A percentile compares a stretch with the other conserved stretches of the same genome.
Evolutionary conservation across 2,329 filamentous ascomycete species (phyloP).

Genomic region (Coniella lustricola): DNA sequence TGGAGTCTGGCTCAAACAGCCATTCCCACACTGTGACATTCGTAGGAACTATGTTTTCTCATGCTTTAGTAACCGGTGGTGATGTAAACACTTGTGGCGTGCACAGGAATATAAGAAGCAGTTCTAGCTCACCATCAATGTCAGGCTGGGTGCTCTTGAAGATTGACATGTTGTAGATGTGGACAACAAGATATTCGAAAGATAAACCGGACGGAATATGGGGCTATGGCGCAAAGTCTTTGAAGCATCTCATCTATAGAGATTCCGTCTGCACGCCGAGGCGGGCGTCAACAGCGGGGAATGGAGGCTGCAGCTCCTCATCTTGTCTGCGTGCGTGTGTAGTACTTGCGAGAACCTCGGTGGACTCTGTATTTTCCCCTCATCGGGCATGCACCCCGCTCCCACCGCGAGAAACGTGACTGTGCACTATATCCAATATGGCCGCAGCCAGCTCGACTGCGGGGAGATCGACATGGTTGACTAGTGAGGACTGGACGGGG

Average conservation of each 20-base stretch:
- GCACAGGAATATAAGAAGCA: too few species aligned
- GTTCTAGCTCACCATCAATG: not conserved
- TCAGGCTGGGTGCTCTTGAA: slow-evolving; percentile 7
- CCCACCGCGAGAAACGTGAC: too few species aligned
- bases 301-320: not conserved
- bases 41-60: slow-evolving; percentile 4
- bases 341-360: not conserved
- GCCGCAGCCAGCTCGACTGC: too few species aligned
- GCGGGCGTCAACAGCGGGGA: too few species aligned
- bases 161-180: slow-evolving; percentile 1
- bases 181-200: not conserved
- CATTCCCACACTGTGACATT: slow-evolving; percentile 12
- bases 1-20: slow-evolving; percentile 6
- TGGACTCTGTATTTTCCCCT: not conserved
- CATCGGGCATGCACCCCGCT: too few species aligned
- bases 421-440: too few species aligned
- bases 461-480: too few species aligned
- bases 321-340: not conserved
- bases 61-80: not conserved
- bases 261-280: too few species aligned
- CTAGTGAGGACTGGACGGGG: too few species aligned
- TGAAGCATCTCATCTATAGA: not conserved
- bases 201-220: too few species aligned
- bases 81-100: too few species aligned
- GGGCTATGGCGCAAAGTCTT: too few species aligned